A percentile compares a stretch with the other conserved stretches of the same genome.
phyloP scores from a whole-genome alignment of 768 basidiomycete genomes.

The Kwoniella newhampshirensis region DNA sequence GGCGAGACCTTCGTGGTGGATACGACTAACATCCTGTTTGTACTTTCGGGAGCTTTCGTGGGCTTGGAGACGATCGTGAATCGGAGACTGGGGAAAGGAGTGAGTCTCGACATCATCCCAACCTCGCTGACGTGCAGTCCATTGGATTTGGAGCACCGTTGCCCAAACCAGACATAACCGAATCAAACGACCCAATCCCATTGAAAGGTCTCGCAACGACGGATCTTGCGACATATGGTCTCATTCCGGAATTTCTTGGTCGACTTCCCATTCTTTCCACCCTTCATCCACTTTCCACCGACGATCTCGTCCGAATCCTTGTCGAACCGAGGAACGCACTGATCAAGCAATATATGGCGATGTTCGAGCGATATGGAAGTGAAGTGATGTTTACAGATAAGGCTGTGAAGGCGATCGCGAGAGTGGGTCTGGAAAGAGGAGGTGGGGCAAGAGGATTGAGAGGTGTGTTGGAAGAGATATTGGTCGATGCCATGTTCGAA shows the following conservation, averaged over 20 bases:
- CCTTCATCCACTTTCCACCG: conserved; percentile 71
- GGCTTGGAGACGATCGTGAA: conserved; percentile 81
- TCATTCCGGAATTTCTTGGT: conserved; percentile 93
- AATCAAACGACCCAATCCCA: conserved; percentile 9
- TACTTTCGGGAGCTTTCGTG: conserved; percentile 91
- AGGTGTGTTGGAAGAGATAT: conserved; percentile 80
- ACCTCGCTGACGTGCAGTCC: conserved; percentile 60
- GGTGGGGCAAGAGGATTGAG: conserved; percentile 87
- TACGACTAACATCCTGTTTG: conserved; percentile 82
- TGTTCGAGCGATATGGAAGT: conserved; percentile 78
- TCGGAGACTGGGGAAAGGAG: conserved; percentile 77
- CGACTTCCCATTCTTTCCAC: conserved; percentile 90
- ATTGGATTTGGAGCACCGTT: conserved; percentile 77
- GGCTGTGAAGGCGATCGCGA: conserved; percentile 78
- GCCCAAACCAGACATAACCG: conserved; percentile 24
- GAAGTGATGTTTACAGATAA: conserved; percentile 82
- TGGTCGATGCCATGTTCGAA: conserved; percentile 84
- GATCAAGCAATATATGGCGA: conserved; percentile 80
- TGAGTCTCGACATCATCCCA: conserved; percentile 55
- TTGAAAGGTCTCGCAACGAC: conserved; percentile 37
- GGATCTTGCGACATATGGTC: conserved; percentile 87
- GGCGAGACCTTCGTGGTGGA: conserved; percentile 51
- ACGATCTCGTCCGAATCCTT: conserved; percentile 83
- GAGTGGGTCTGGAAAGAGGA: conserved; percentile 72
- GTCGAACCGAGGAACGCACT: conserved; percentile 90